These are phyloP conservation scores for Tripidium arundinaceum DNA, from an alignment of 202 grass and related monocot species.

Conservation along the genomic window DNA sequence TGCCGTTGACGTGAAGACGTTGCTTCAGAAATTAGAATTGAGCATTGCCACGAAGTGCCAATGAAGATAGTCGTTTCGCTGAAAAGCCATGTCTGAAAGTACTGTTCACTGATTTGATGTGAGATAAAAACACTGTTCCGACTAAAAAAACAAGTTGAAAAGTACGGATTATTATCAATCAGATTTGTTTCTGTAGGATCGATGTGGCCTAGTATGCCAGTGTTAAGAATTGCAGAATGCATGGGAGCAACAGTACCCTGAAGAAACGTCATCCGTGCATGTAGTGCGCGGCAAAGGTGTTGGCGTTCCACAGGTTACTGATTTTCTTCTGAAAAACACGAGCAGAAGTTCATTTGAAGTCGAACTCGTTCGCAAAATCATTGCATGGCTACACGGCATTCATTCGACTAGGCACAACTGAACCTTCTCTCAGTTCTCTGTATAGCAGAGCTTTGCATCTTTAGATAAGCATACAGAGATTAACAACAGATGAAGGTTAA, in stretches of 20 bases:
- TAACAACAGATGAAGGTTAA: neutral
- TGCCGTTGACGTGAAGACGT: neutral
- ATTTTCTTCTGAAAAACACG: neutral
- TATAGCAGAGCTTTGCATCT: neutral
- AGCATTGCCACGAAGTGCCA: too few relatives aligned
- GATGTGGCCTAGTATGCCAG: neutral
- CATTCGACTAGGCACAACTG: neutral
- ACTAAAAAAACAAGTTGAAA: too few relatives aligned
- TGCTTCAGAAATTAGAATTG: neutral
- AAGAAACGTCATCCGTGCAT: too few relatives aligned
- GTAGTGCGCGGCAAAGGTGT: too few relatives aligned
- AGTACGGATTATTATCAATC: too few relatives aligned
- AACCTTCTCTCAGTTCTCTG: neutral
- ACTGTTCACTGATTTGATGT: too few relatives aligned
- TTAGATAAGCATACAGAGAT: neutral
- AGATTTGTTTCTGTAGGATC: neutral
- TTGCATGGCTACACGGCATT: neutral
- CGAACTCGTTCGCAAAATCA: neutral
- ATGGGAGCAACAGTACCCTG: neutral
- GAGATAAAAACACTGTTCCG: too few relatives aligned
- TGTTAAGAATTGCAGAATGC: neutral
- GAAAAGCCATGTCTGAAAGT: too few relatives aligned
- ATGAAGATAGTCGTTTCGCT: too few relatives aligned
- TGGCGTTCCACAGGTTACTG: neutral
- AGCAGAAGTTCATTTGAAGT: neutral